Conservation (phyloP, 2,329 filamentous ascomycete genomes). For the Aureobasidium musti region DNA sequence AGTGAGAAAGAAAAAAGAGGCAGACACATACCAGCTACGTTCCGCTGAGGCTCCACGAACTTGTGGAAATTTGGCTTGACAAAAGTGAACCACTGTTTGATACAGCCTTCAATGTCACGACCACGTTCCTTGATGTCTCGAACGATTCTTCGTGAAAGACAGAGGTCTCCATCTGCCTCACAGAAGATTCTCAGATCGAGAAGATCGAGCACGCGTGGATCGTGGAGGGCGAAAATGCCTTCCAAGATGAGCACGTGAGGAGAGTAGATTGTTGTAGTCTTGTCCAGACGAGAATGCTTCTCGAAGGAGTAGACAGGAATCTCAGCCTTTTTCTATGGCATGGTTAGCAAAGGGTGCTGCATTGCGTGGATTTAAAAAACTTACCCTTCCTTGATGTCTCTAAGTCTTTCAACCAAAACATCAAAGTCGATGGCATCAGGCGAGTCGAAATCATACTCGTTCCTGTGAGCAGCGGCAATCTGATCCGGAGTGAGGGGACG, state of each 20-base stretch:
- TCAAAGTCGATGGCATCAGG: slow-evolving; percentile 96
- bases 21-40: slow-evolving; percentile 68
- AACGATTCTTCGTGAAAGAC: slow-evolving; percentile 79
- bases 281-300: slow-evolving; percentile 76
- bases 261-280: slow-evolving; percentile 89
- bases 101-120: slow-evolving; percentile 88
- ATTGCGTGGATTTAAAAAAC: slow-evolving; percentile 35
- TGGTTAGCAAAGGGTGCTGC: slow-evolving; percentile 28
- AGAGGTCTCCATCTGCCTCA: slow-evolving; percentile 93
- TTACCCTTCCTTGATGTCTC: slow-evolving; percentile 89
- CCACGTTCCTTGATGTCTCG: slow-evolving; percentile 88
- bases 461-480: slow-evolving; percentile 77
- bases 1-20: slow-evolving; percentile 12
- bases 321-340: slow-evolving; percentile 73
- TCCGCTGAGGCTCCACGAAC: slow-evolving; percentile 88
- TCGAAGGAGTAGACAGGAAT: slow-evolving; percentile 95
- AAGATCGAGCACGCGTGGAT: slow-evolving; percentile 78
- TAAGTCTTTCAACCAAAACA: slow-evolving; percentile 73
- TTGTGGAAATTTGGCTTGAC: slow-evolving; percentile 97
- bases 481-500: slow-evolving; percentile 80
- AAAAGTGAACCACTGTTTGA: slow-evolving; percentile 96
- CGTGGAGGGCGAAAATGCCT: slow-evolving; percentile 93
- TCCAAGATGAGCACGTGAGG: slow-evolving; percentile 94
- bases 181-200: slow-evolving; percentile 96
- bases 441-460: slow-evolving; percentile 95